Evolutionary conservation across 2,329 filamentous ascomycete genomes (phyloP), one percentile per base, ranked within the genome.

Genomic region (Penicillium brasilianum): DNA sequence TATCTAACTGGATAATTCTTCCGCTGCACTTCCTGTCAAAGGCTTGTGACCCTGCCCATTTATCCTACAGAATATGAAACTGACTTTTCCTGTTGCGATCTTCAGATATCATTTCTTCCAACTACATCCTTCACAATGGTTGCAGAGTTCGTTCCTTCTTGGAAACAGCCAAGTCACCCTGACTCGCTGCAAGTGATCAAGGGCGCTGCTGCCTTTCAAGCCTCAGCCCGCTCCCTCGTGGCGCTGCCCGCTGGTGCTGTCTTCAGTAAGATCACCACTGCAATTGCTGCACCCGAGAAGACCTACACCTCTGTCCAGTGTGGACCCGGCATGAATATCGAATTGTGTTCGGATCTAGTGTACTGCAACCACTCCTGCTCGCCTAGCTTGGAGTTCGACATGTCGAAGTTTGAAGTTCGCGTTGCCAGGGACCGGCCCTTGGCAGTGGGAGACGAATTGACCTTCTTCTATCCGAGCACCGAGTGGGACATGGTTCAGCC

Each of bases 341-440:
- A 84, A 60, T 75, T 84, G 1, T 83, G 83, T 70, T 79, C 75
- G 64, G 83, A 83, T 62, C 73, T 85, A 14, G 76, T 84, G 13
- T 85, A 81, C 71, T 77, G 81, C 72, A 85, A 85, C 72, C 83
- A 85, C 72, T 81, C 78, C 18, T 85, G 81, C 69, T 68, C 68
- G 20, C 83, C 83, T 2, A 77, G 76, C 10, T 62, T 85, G 5
- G 76, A 82, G 30, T 83, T 84, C 64, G 81, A 84, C 66, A 82
- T 82, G 60, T 51, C 61, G 16, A 63, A 64, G 39, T 60, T 67
- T 43, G 71, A 74, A 41, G 63, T 70, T 10, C 68, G 72, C 9
- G 71, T 75, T 2, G 68, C 66, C 1, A 66, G 72, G 43, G 65
- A 76, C 62, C 64, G 71, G 28, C 72, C 70, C 14, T 57, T 79